These are phyloP conservation scores for Metschnikowia noctiluminum DNA, from an alignment of 805 yeast species.

Conservation along the genomic window DNA sequence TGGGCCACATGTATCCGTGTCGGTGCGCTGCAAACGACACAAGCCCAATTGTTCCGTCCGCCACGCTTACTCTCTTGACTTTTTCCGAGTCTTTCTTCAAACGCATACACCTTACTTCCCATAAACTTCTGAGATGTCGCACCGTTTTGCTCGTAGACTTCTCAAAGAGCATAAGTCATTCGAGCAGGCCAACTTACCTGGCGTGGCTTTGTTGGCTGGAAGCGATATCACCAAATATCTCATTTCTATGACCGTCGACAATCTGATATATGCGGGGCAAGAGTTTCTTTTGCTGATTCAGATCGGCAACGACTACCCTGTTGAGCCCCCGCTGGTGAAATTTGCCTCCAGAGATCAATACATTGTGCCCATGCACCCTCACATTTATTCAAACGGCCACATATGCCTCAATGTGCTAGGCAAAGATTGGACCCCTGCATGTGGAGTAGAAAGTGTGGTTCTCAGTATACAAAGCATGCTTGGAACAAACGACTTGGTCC, in stretches of 20 bases:
- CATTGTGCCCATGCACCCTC: slow-evolving; percentile 69
- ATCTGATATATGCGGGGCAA: slow-evolving; percentile 11
- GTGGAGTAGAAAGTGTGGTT: slow-evolving; percentile 45
- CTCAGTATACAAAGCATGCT: slow-evolving; percentile 67
- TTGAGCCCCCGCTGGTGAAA: slow-evolving; percentile 17
- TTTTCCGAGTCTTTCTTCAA: too few species aligned
- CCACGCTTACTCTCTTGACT: too few species aligned
- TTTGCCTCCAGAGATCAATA: slow-evolving; percentile 4
- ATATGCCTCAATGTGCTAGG: slow-evolving; percentile 70
- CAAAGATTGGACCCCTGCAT: slow-evolving; percentile 65
- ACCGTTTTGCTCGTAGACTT: slow-evolving; percentile 16
- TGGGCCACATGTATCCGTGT: slow-evolving; percentile 8
- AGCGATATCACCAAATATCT: slow-evolving; percentile 10
- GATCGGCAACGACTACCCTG: slow-evolving; percentile 16
- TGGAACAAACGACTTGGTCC: slow-evolving; percentile 41
- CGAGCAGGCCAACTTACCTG: slow-evolving; percentile 4
- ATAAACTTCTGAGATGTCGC: slow-evolving; percentile 9
- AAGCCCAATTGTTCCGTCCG: too few species aligned
- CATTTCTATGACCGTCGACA: slow-evolving; percentile 9
- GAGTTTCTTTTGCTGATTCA: slow-evolving; percentile 7
- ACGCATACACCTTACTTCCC: neutral
- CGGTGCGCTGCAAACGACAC: neutral
- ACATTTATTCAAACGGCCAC: slow-evolving; percentile 72
- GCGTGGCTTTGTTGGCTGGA: slow-evolving; percentile 11
- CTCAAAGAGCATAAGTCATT: slow-evolving; percentile 15